Evolutionary conservation across 805 yeast genomes (phyloP).

Genomic region (Diddensiella santjacobensis): DNA sequence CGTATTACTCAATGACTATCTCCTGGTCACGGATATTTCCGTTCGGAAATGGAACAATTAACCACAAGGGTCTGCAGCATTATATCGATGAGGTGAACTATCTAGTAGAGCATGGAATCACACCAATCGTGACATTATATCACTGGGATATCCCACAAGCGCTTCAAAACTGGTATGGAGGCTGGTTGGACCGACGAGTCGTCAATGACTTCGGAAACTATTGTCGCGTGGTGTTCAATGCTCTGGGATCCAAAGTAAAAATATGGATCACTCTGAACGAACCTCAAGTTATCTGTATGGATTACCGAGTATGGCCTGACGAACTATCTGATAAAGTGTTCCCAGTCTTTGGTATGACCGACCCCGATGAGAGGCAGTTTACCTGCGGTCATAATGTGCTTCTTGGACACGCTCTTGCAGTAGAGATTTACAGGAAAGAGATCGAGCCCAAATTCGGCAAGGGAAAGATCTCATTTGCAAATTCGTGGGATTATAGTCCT

Average conservation of each 20-base stretch:
- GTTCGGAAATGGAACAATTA: slow-evolving; percentile 25
- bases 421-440: slow-evolving; percentile 28
- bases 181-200: slow-evolving; percentile 29
- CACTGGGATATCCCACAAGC: slow-evolving; percentile 37
- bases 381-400: slow-evolving; percentile 24
- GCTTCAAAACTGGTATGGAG: slow-evolving; percentile 28
- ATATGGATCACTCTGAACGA: slow-evolving; percentile 36
- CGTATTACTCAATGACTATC: slow-evolving; percentile 34
- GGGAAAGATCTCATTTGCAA: slow-evolving; percentile 31
- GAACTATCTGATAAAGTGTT: slow-evolving; percentile 26
- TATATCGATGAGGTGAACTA: slow-evolving; percentile 33
- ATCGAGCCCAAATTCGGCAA: slow-evolving; percentile 28
- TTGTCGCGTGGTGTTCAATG: slow-evolving; percentile 33
- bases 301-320: slow-evolving; percentile 21
- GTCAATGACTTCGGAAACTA: slow-evolving; percentile 35
- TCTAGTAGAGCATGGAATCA: slow-evolving; percentile 26
- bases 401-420: slow-evolving; percentile 31
- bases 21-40: slow-evolving; percentile 39
- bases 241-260: slow-evolving; percentile 33
- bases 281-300: slow-evolving; percentile 28
- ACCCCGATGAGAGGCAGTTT: slow-evolving; percentile 8
- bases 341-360: slow-evolving; percentile 20
- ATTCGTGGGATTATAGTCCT: slow-evolving; percentile 31
- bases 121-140: slow-evolving; percentile 35
- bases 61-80: slow-evolving; percentile 32